A percentile compares a stretch with the other conserved stretches of the same genome.
phyloP scores from a whole-genome alignment of 2,329 filamentous ascomycete genomes.

The Colletotrichum falcatum region DNA sequence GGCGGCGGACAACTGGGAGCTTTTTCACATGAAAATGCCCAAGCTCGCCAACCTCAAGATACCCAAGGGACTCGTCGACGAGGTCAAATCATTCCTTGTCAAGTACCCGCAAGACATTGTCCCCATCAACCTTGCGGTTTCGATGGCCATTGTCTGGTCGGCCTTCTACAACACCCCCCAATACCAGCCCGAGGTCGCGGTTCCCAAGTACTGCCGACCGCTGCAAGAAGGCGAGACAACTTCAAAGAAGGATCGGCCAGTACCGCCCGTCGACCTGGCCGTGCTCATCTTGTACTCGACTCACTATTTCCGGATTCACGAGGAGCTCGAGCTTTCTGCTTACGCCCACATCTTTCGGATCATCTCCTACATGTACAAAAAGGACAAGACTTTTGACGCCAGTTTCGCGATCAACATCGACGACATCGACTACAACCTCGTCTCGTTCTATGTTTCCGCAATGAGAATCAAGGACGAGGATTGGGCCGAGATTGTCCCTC shows the following conservation, averaged over 20 bases:
- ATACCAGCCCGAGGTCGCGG: not conserved
- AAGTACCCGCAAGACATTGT: not conserved
- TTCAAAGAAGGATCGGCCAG: not conserved
- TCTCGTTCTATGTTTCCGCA: not conserved
- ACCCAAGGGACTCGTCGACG: not conserved
- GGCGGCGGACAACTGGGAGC: not conserved
- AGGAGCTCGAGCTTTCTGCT: not conserved
- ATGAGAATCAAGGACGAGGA: not conserved
- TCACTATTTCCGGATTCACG: constrained; percentile 15
- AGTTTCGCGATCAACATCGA: not conserved
- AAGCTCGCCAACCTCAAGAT: not conserved
- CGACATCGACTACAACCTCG: not conserved
- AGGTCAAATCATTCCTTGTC: not conserved
- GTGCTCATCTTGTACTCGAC: not conserved
- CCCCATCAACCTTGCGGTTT: not conserved
- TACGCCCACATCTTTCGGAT: constrained; percentile 16
- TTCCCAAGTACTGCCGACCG: not conserved
- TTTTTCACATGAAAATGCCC: not conserved
- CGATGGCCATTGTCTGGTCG: not conserved
- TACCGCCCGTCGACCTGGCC: not conserved
- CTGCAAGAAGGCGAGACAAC: not conserved
- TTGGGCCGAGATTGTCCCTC: constrained; percentile 15
- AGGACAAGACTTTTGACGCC: not conserved
- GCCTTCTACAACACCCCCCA: too few species aligned
- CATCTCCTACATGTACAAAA: not conserved